Evolutionary conservation across 306 rosid species (phyloP).

Genomic region (Quercus parvula): DNA sequence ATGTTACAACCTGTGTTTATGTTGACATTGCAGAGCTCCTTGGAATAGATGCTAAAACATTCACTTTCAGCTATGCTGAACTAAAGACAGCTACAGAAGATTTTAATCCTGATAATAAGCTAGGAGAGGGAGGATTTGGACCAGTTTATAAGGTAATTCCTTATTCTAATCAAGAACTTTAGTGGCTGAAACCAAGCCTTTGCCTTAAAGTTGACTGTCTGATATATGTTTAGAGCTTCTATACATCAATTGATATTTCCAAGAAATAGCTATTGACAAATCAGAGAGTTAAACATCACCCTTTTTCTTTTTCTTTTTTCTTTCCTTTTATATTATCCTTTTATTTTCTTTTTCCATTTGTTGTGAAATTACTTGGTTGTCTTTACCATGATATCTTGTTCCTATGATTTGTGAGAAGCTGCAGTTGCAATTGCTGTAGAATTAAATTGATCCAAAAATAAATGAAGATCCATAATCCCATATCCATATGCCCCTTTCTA

Average conservation of each 20-base stretch:
- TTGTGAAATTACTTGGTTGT: background rate
- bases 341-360: background rate
- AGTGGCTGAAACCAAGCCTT: no score
- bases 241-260: background rate
- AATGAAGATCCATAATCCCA: background rate
- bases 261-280: background rate
- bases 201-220: background rate
- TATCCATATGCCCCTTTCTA: background rate
- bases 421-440: background rate
- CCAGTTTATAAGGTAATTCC: constrained; percentile 65
- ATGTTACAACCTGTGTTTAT: constrained; percentile 2
- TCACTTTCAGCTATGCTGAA: constrained; percentile 61
- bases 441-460: background rate
- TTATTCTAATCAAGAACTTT: no score
- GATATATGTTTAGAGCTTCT: background rate
- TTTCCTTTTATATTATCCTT: background rate
- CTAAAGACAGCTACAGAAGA: constrained; percentile 59
- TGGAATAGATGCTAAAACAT: constrained; percentile 60
- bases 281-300: background rate
- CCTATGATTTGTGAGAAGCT: background rate
- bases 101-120: constrained; percentile 50
- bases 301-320: background rate
- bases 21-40: constrained; percentile 47
- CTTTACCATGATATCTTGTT: background rate
- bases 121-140: constrained; percentile 90